A percentile compares a stretch with the other conserved stretches of the same genome.
Evolutionary conservation across 148 eudicot species (phyloP).

Genomic region (Bassia scoparia): DNA sequence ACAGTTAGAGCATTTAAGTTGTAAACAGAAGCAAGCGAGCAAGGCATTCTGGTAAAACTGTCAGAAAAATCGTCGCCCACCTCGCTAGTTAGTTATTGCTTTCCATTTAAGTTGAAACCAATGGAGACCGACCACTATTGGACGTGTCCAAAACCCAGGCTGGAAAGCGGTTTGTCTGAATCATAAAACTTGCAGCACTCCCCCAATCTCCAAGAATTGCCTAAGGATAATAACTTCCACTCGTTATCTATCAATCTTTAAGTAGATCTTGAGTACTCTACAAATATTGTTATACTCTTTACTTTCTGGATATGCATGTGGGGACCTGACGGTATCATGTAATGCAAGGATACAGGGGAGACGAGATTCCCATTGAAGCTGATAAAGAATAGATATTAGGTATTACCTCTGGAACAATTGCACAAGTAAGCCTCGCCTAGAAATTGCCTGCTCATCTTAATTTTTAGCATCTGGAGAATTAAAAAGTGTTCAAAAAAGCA

Average conservation of each 20-base stretch:
- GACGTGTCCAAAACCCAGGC: constrained; percentile 99
- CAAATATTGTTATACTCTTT: constrained; percentile 24
- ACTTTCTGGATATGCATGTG: constrained; percentile 98
- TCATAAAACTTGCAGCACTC: constrained; percentile 92
- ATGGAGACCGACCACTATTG: constrained; percentile 96
- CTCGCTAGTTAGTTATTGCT: constrained; percentile 89
- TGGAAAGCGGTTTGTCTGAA: constrained; percentile 83
- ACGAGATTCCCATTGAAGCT: constrained; percentile 99
- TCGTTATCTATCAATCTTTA: constrained; percentile 6
- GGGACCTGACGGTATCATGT: constrained; percentile 94
- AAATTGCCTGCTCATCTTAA: too few relatives aligned
- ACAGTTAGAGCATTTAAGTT: constrained; percentile 5
- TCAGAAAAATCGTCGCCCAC: constrained; percentile 35
- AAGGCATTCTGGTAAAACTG: not conserved
- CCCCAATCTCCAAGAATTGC: constrained; percentile 88
- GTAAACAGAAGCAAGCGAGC: constrained; percentile 1
- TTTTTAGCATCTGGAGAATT: constrained; percentile 1
- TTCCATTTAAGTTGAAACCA: constrained; percentile 96
- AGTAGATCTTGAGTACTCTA: constrained; percentile 7
- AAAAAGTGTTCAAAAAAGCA: constrained; percentile 17
- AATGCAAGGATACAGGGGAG: constrained; percentile 95
- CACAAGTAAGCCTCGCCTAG: too few relatives aligned
- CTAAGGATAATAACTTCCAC: constrained; percentile 39
- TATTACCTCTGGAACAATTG: too few relatives aligned
- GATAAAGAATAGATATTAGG: constrained; percentile 37